A percentile compares a stretch with the other conserved stretches of the same genome.
phyloP scores from a whole-genome alignment of 495 filamentous ascomycete species.

The Lepidopterella palustris region DNA sequence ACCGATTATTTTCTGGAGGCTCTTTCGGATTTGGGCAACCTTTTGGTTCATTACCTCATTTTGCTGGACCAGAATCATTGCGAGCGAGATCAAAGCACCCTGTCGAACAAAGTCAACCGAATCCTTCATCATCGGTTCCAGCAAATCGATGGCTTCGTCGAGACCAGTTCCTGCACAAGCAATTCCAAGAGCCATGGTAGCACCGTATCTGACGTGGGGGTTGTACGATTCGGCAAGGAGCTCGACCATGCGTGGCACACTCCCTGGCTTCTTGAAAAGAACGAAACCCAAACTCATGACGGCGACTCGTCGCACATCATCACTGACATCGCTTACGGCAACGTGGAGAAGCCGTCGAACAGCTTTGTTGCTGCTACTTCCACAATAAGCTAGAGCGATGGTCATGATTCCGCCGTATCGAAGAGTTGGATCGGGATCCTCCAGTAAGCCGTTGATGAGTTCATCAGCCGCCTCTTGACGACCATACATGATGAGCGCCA shows the following conservation, averaged over 20 bases:
- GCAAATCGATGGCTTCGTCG: constrained; percentile 91
- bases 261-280: constrained; percentile 93
- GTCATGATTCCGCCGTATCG: constrained; percentile 98
- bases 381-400: constrained; percentile 95
- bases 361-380: constrained; percentile 96
- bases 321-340: constrained; percentile 96
- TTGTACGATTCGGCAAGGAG: constrained; percentile 97
- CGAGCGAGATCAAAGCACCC: constrained; percentile 86
- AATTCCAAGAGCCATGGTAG: constrained; percentile 96
- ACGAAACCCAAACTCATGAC: constrained; percentile 99
- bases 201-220: constrained; percentile 96
- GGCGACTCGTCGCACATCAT: constrained; percentile 93
- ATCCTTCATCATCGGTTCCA: constrained; percentile 99
- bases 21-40: constrained; percentile 57
- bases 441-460: constrained; percentile 84
- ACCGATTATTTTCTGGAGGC: constrained; percentile 68
- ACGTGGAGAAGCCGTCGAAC: constrained; percentile 95
- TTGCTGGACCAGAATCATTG: constrained; percentile 98
- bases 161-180: constrained; percentile 95
- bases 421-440: constrained; percentile 87
- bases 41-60: constrained; percentile 70
- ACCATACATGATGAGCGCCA: constrained; percentile 98
- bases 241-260: constrained; percentile 99
- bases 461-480: constrained; percentile 92
- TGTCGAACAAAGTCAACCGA: constrained; percentile 98